phyloP scores from a whole-genome alignment of 2,329 filamentous ascomycete species.

The Exophiala lecanii-corni region DNA sequence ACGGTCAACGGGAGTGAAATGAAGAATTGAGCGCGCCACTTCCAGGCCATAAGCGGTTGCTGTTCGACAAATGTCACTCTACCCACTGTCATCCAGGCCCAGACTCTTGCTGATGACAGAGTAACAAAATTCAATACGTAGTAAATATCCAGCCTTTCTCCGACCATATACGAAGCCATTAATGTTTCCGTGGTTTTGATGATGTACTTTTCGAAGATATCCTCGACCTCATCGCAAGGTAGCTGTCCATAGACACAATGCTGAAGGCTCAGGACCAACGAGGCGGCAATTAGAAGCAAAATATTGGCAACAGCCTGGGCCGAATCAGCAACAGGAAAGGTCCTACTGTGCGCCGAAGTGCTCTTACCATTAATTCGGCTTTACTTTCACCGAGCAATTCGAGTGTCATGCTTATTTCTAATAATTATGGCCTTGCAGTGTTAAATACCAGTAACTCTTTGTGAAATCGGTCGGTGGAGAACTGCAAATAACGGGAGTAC shows the following conservation, averaged over 20 bases:
- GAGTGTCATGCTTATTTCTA: conserved; percentile 6
- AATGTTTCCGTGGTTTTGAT: conserved; percentile 13
- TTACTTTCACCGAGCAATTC: conserved; percentile 6
- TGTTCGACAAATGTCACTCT: conserved; percentile 13
- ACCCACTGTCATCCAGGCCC: conserved; percentile 11
- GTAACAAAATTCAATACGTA: conserved; percentile 8
- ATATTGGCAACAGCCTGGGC: conserved; percentile 8
- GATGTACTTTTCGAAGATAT: conserved; percentile 12
- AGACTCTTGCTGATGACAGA: conserved; percentile 11
- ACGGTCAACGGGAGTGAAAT: conserved; percentile 11
- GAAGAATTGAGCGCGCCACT: conserved; percentile 9
- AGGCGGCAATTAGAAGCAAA: conserved; percentile 7
- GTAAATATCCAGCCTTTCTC: conserved; percentile 8
- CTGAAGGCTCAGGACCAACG: conserved; percentile 9
- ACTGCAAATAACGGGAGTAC: conserved; percentile 7
- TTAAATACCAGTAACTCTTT: conserved; percentile 4
- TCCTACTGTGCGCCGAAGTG: conserved; percentile 6
- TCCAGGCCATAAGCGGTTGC: conserved; percentile 9
- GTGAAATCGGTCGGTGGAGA: conserved; percentile 7
- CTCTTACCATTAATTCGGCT: conserved; percentile 8
- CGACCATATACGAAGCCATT: conserved; percentile 8
- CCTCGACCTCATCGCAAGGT: conserved; percentile 8
- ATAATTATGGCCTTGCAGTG: conserved; percentile 6
- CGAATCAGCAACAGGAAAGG: conserved; percentile 8
- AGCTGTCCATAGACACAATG: conserved; percentile 7